Evolutionary conservation across 768 basidiomycete genomes (phyloP).

Genomic region (Pleurotus salmoneostramineus): DNA sequence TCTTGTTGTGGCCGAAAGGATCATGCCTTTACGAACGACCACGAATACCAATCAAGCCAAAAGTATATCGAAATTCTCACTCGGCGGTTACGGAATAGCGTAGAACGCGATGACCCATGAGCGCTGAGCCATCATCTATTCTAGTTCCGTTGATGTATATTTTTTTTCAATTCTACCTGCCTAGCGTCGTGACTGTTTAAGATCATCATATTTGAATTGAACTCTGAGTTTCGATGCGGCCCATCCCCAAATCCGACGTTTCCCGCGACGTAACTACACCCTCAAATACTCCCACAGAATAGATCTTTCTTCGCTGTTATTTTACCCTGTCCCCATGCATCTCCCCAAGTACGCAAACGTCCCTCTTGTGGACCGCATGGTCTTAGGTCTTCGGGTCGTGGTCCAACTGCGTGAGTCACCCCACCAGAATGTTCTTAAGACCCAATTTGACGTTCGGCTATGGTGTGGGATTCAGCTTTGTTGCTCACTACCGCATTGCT

Average conservation of each 20-base stretch:
- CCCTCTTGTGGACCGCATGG: background rate
- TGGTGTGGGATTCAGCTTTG: background rate
- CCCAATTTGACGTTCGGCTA: background rate
- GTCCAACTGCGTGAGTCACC: background rate
- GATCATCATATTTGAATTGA: too few relatives aligned
- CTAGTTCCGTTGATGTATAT: background rate
- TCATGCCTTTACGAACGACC: slow-evolving; percentile 40
- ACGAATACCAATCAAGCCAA: slow-evolving; percentile 59
- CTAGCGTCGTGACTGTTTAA: background rate
- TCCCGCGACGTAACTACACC: background rate
- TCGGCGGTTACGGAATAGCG: slow-evolving; percentile 61
- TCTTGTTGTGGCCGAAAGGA: slow-evolving; percentile 15
- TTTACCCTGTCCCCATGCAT: background rate
- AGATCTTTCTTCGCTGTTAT: background rate
- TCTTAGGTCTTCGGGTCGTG: background rate
- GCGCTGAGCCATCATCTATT: background rate
- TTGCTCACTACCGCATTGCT: background rate
- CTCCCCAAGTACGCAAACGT: background rate
- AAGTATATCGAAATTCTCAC: slow-evolving; percentile 77
- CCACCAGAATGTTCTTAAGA: background rate
- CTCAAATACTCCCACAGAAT: background rate
- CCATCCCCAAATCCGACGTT: too few relatives aligned
- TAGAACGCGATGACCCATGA: slow-evolving; percentile 19
- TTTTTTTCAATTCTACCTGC: background rate
- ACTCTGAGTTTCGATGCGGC: too few relatives aligned